Percentiles rank a stretch among this genome's conserved stretches.
These are phyloP conservation scores for Graphilbum ipis-grandicollis DNA, from an alignment of 2,329 filamentous ascomycete species.

Conservation along the genomic window DNA sequence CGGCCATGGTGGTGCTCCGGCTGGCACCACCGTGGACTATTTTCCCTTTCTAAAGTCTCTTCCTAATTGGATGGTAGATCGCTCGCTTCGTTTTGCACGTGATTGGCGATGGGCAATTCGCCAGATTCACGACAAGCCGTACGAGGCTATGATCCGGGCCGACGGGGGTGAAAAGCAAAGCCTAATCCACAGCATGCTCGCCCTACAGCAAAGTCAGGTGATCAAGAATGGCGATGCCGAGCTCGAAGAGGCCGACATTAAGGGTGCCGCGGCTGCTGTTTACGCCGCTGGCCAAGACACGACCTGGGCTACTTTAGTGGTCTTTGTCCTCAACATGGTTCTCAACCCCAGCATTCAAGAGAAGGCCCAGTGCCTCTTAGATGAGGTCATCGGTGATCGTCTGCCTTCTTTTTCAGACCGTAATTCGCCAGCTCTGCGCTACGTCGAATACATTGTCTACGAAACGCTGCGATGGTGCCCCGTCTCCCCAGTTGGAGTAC, in stretches of 20 bases:
- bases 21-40: constrained; percentile 8
- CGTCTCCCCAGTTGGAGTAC: constrained; percentile 17
- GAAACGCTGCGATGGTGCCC: constrained; percentile 29
- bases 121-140: constrained; percentile 13
- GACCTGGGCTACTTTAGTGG: constrained; percentile 20
- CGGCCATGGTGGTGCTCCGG: constrained; percentile 7
- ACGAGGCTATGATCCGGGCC: constrained; percentile 9
- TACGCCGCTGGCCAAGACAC: constrained; percentile 26
- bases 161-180: neutral
- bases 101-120: constrained; percentile 5
- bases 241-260: constrained; percentile 16
- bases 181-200: constrained; percentile 3
- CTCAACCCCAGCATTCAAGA: constrained; percentile 23
- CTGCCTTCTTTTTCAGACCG: constrained; percentile 20
- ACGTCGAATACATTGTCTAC: constrained; percentile 23
- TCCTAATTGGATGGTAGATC: constrained; percentile 6
- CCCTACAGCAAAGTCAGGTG: constrained; percentile 9
- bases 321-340: constrained; percentile 28
- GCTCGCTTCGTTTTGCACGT: constrained; percentile 5
- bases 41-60: constrained; percentile 7
- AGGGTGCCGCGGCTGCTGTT: constrained; percentile 18
- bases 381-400: constrained; percentile 22
- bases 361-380: constrained; percentile 21
- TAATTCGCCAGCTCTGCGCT: constrained; percentile 18
- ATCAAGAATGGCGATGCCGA: constrained; percentile 6